Conservation (phyloP, 345 rosid genomes). For the Eucalyptus cloeziana region DNA sequence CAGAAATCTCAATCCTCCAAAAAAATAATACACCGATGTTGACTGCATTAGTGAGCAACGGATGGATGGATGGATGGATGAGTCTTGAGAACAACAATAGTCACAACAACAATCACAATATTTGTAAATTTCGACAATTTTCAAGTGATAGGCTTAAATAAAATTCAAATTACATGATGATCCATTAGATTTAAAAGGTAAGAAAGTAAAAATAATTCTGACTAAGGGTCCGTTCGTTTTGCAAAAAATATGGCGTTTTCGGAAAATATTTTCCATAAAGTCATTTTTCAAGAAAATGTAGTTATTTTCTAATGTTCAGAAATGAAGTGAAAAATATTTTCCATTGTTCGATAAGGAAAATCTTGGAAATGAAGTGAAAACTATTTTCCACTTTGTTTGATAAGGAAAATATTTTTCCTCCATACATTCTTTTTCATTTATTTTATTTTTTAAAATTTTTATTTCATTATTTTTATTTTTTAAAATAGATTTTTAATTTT, state of each 20-base stretch:
- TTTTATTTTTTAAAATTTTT: no score
- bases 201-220: background rate
- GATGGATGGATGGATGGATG: background rate
- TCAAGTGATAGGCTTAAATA: background rate
- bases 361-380: no score
- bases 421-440: no score
- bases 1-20: background rate
- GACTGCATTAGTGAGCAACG: background rate
- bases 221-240: background rate
- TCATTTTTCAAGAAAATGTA: no score
- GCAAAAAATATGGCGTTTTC: accelerated
- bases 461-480: no score
- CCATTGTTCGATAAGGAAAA: accelerated
- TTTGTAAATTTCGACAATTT: background rate
- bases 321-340: no score
- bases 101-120: background rate
- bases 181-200: background rate
- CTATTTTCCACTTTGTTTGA: accelerated
- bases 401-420: no score
- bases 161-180: background rate
- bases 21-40: background rate
- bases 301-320: no score
- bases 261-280: accelerated
- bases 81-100: background rate
- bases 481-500: no score